Evolutionary conservation across 495 filamentous ascomycete genomes (phyloP).

Genomic region (Penicillium cataractarum): DNA sequence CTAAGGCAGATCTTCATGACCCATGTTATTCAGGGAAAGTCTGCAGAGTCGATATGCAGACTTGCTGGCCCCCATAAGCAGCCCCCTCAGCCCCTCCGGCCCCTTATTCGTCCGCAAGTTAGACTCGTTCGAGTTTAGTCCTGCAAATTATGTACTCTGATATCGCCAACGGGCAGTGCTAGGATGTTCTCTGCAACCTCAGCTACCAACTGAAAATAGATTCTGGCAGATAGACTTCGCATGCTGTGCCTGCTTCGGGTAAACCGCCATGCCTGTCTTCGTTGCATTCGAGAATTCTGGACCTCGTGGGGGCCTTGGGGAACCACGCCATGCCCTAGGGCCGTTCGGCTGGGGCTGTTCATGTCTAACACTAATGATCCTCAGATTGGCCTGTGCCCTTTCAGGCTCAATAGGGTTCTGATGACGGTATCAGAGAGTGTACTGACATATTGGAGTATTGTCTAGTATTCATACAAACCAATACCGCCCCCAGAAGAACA

Average conservation of each 20-base stretch:
- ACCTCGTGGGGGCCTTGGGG: constrained; percentile 1
- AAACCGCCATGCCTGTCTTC: background rate
- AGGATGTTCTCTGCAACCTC: background rate
- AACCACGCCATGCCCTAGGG: background rate
- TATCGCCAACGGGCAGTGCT: background rate
- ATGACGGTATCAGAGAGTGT: background rate
- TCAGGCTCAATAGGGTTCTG: background rate
- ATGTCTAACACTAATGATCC: background rate
- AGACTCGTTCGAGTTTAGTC: background rate
- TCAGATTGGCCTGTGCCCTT: background rate
- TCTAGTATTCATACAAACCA: background rate
- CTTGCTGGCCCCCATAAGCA: background rate
- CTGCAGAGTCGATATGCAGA: background rate
- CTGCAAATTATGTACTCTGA: background rate
- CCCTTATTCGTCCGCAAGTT: background rate
- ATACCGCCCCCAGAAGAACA: background rate
- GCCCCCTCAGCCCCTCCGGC: background rate
- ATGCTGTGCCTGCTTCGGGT: background rate
- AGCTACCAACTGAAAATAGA: background rate
- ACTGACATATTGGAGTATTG: background rate
- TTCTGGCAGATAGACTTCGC: background rate
- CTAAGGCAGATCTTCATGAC: background rate
- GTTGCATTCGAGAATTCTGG: constrained; percentile 1
- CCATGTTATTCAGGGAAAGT: background rate
- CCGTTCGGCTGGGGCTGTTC: background rate